These are phyloP conservation scores for Kazachstania sp. DNA, from an alignment of 1,139 yeast species.

Conservation along the genomic window DNA sequence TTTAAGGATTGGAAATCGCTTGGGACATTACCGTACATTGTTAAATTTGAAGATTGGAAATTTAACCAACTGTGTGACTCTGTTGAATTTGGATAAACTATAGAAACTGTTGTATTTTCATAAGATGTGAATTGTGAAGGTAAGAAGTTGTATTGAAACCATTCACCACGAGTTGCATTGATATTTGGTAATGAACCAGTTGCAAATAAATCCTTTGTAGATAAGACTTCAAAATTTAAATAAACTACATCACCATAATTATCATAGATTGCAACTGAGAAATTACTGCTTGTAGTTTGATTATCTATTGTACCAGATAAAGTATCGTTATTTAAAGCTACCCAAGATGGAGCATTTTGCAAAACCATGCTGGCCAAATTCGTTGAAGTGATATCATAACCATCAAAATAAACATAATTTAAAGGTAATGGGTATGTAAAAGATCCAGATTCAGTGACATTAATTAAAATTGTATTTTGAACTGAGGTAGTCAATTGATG, in stretches of 20 bases:
- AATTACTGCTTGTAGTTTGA: conserved; percentile 23
- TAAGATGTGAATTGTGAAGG: conserved; percentile 48
- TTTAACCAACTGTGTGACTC: conserved; percentile 48
- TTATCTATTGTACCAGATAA: conserved; percentile 57
- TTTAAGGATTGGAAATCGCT: conserved; percentile 41
- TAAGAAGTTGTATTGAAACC: conserved; percentile 46
- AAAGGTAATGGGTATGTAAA: conserved; percentile 57
- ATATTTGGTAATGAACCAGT: conserved; percentile 43
- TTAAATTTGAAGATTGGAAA: conserved; percentile 50
- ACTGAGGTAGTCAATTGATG: conserved; percentile 62
- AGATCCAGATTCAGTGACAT: conserved; percentile 54
- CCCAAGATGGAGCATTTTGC: conserved; percentile 53
- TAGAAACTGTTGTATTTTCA: conserved; percentile 43
- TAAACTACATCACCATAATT: conserved; percentile 55
- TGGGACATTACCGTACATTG: conserved; percentile 67
- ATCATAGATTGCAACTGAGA: conserved; percentile 55
- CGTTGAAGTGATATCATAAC: conserved; percentile 35
- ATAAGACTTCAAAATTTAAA: conserved; percentile 43
- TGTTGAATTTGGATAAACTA: conserved; percentile 36
- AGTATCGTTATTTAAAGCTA: conserved; percentile 37
- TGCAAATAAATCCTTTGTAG: conserved; percentile 41
- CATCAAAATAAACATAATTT: conserved; percentile 53
- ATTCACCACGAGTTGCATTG: conserved; percentile 58
- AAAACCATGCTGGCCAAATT: conserved; percentile 50
- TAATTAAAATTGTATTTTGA: conserved; percentile 42